phyloP scores from a whole-genome alignment of 140 eudicot genomes.

The Ambrosia hybrid region DNA sequence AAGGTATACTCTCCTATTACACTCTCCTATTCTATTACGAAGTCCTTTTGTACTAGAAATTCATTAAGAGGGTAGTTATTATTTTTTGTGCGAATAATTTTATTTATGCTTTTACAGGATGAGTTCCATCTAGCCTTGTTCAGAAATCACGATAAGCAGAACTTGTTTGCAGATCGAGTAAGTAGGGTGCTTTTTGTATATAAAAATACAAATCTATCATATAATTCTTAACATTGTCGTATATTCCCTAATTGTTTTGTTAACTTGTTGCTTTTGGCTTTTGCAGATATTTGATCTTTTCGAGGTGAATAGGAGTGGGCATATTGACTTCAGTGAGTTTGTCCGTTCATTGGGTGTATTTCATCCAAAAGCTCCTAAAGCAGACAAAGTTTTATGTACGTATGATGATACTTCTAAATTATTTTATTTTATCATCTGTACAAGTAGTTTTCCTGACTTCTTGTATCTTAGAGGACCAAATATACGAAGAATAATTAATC shows the following conservation, averaged over 20 bases:
- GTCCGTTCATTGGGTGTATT: slow-evolving; percentile 51
- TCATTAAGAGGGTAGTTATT: no score
- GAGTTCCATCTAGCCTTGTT: slow-evolving; percentile 61
- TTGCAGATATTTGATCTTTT: slow-evolving; percentile 50
- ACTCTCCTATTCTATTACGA: no score
- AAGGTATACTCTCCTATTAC: no score
- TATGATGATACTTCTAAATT: no score
- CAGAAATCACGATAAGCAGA: slow-evolving; percentile 36
- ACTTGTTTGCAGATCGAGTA: slow-evolving; percentile 62
- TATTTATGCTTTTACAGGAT: slow-evolving; percentile 40
- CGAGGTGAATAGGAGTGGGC: slow-evolving; percentile 49
- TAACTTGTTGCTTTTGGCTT: neutral
- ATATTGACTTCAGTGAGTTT: slow-evolving; percentile 55
- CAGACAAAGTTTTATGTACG: slow-evolving; percentile 54
- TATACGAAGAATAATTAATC: slow-evolving; percentile 11
- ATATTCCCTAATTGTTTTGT: neutral
- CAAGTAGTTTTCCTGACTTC: neutral
- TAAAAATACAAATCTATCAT: no score
- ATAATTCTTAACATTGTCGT: neutral
- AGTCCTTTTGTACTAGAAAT: no score
- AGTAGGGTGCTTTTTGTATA: slow-evolving; percentile 13
- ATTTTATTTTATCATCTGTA: slow-evolving; percentile 12
- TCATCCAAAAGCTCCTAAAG: slow-evolving; percentile 64
- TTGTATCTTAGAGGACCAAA: neutral
- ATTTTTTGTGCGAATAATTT: neutral